Conservation (phyloP, 148 eudicot genomes). For the Diospyros kaki region DNA sequence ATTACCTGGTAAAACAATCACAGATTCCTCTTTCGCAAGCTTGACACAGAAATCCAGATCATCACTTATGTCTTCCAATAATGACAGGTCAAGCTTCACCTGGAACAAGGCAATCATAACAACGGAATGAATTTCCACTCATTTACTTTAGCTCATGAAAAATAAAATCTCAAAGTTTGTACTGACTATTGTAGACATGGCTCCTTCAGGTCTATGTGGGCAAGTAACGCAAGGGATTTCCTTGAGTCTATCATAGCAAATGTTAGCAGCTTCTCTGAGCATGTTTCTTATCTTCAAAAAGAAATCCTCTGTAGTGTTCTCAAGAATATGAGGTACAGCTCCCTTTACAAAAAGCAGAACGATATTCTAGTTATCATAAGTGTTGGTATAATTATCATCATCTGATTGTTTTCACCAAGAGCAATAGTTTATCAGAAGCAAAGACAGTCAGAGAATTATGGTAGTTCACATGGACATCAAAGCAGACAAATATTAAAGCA, state of each 20-base stretch:
- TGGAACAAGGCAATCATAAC: slow-evolving; percentile 15
- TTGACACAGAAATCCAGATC: slow-evolving; percentile 61
- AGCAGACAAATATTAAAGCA: too few relatives aligned
- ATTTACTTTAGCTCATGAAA: background rate
- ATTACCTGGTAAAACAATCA: slow-evolving; percentile 46
- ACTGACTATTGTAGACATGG: slow-evolving; percentile 54
- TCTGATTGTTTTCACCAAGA: background rate
- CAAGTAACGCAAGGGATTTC: slow-evolving; percentile 53
- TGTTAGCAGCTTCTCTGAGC: slow-evolving; percentile 35
- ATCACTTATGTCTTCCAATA: slow-evolving; percentile 44
- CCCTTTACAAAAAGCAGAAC: slow-evolving; percentile 27
- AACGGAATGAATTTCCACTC: background rate
- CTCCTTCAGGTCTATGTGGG: slow-evolving; percentile 60
- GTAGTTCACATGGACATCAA: too few relatives aligned
- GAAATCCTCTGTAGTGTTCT: slow-evolving; percentile 46
- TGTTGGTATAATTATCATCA: background rate
- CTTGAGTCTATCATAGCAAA: slow-evolving; percentile 35
- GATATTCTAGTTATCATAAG: background rate
- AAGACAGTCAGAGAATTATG: too few relatives aligned
- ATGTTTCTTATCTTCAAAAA: slow-evolving; percentile 27
- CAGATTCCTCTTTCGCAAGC: slow-evolving; percentile 61
- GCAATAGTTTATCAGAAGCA: too few relatives aligned
- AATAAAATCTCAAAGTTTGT: background rate
- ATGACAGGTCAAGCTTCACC: slow-evolving; percentile 52
- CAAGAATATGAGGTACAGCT: slow-evolving; percentile 43